A percentile compares a stretch with the other conserved stretches of the same genome.
These are phyloP conservation scores for Pyropia yezoensis DNA, from an alignment of 23 red algal species.

Conservation along the genomic window DNA sequence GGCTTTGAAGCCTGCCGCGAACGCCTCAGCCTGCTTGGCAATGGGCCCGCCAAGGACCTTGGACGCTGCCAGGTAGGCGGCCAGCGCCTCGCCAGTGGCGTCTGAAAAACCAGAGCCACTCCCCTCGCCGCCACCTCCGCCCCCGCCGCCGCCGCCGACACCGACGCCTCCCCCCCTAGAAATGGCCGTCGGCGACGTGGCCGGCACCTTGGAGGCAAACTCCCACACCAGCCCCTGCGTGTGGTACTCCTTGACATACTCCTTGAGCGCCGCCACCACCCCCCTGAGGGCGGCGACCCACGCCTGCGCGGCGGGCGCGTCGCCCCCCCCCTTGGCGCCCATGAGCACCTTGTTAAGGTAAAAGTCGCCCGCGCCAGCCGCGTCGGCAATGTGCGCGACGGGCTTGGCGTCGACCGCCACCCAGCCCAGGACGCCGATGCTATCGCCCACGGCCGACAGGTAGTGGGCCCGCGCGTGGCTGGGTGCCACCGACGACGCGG, in stretches of 20 bases:
- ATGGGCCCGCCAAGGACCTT: constrained; percentile 42
- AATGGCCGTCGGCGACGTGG: neutral
- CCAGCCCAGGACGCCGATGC: constrained; percentile 53
- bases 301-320: constrained; percentile 12
- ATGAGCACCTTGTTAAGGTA: constrained; percentile 52
- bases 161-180: neutral
- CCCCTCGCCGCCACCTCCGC: neutral
- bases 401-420: constrained; percentile 49
- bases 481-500: constrained; percentile 17
- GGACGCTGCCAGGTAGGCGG: constrained; percentile 39
- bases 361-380: constrained; percentile 53
- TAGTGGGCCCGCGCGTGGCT: constrained; percentile 22
- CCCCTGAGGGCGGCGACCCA: constrained; percentile 37
- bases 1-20: constrained; percentile 28
- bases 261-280: constrained; percentile 37
- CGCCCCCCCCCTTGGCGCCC: constrained; percentile 31
- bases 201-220: neutral
- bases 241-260: constrained; percentile 67
- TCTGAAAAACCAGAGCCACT: constrained; percentile 15
- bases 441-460: constrained; percentile 35
- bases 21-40: constrained; percentile 10
- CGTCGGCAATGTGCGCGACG: constrained; percentile 30
- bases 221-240: constrained; percentile 58
- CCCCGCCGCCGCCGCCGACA: neutral
- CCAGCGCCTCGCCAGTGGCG: constrained; percentile 34